A percentile compares a stretch with the other conserved stretches of the same genome.
phyloP scores from a whole-genome alignment of 441 rosid genomes.

The Populus tomentosa region DNA sequence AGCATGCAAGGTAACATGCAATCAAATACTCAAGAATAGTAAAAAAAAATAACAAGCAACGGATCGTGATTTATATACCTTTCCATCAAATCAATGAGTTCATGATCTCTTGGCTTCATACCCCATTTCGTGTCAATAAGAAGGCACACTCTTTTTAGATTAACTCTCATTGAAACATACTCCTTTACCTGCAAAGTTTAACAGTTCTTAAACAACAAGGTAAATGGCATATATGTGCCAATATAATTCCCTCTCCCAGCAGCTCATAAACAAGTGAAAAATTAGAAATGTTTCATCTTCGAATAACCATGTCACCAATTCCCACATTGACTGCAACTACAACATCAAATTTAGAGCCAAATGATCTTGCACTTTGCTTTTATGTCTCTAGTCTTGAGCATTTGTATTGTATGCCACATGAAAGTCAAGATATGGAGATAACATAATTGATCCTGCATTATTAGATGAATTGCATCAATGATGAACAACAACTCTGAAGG shows the following conservation, averaged over 20 bases:
- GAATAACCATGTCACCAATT: background rate
- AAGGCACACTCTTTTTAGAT: conserved; percentile 81
- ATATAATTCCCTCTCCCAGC: background rate
- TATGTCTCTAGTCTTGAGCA: background rate
- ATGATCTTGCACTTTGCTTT: background rate
- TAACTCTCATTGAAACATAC: conserved; percentile 77
- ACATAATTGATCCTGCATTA: background rate
- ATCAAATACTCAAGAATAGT: background rate
- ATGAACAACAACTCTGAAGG: background rate
- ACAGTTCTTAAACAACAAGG: conserved; percentile 1
- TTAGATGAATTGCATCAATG: background rate
- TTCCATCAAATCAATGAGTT: conserved; percentile 88
- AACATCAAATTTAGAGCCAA: background rate
- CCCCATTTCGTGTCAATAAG: conserved; percentile 98
- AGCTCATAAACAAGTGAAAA: background rate
- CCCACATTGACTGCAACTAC: conserved; percentile 1
- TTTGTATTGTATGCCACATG: background rate
- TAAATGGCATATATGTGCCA: background rate
- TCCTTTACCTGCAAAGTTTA: conserved; percentile 62
- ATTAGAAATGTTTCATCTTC: background rate
- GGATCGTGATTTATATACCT: conserved; percentile 38
- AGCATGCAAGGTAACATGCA: background rate
- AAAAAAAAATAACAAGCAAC: background rate
- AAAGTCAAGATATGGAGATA: background rate
- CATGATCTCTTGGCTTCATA: conserved; percentile 48